phyloP scores from a whole-genome alignment of 2,329 filamentous ascomycete genomes.

The Trichophyton rubrum region DNA sequence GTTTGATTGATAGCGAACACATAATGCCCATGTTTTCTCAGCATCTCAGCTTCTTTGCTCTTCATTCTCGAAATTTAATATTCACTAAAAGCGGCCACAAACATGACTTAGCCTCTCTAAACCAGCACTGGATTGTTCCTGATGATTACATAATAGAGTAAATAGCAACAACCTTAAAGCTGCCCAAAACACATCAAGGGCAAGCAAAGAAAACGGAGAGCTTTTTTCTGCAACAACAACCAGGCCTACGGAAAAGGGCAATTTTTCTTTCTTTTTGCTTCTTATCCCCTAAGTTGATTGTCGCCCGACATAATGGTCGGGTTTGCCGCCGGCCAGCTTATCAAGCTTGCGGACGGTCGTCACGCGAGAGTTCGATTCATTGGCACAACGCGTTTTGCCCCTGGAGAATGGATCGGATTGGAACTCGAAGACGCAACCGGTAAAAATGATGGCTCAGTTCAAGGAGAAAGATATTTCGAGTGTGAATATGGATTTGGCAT shows the following conservation, averaged over 20 bases:
- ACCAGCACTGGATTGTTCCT: not conserved
- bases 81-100: not conserved
- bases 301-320: conserved; percentile 21
- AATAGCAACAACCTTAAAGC: conserved; percentile 2
- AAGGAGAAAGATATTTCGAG: conserved; percentile 78
- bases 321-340: conserved; percentile 50
- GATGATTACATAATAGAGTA: not conserved
- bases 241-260: not conserved
- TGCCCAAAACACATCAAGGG: not conserved
- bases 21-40: not conserved
- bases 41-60: not conserved
- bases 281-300: not conserved
- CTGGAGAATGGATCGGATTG: conserved; percentile 78
- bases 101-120: not conserved
- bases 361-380: conserved; percentile 68
- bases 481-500: conserved; percentile 62
- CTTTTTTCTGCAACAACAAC: not conserved
- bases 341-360: conserved; percentile 68
- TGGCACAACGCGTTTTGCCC: conserved; percentile 66
- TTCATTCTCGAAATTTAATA: not conserved
- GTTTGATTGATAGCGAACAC: not conserved
- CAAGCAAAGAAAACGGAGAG: not conserved
- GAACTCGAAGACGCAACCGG: conserved; percentile 71
- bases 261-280: not conserved
- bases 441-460: conserved; percentile 88